Evolutionary conservation across 352 stramenopile genomes (phyloP), one percentile per base, ranked within the genome.

Genomic region (Phytophthora quininea): DNA sequence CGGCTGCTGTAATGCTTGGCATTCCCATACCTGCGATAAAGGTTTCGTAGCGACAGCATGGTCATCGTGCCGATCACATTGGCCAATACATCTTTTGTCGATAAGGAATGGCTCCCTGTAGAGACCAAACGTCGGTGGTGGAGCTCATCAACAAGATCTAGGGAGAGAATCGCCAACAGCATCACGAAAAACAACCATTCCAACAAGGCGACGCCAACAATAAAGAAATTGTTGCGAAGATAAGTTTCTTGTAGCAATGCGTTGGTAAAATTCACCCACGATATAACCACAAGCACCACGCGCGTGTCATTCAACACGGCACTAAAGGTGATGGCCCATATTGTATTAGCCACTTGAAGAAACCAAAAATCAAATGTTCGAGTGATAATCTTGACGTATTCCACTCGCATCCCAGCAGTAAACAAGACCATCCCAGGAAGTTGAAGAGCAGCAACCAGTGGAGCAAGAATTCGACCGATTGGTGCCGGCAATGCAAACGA

Each of bases 301-400:
- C 58, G 64, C 27, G 52, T 3, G 15, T 68, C 64, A 7, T 29
- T 37, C 29, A 68, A 27, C 4, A 60, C 24, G 1, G 19, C 24
- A 40, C 46, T 60, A 4, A 72, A n/a, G 2, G 30, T 35, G 11
- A 68, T 55, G 4, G 33, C 47, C 38, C 58, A 72, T 4, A 72
- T 7, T 9, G 42, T 72, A 33, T 57, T 68, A 54, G 53, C 24
- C 32, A 53, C 19, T 48, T 60, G 15, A 27, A 60, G 7, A 19
- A 72, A 72, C 46, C 64, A 63, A 30, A 72, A 68, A 2, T 72
- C 64, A 31, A 72, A 72, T 10, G 64, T 68, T 0, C 11, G 48
- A 4, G 61, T 2, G 10, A 68, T 67, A 14, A 64, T 46, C 10
- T 68, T 72, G 1, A 58, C 35, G n/a, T 68, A 68, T 15, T 68